Percentiles rank a stretch among this genome's conserved stretches.
Evolutionary conservation across 768 basidiomycete species (phyloP).

Genomic region (Inosperma sp.): DNA sequence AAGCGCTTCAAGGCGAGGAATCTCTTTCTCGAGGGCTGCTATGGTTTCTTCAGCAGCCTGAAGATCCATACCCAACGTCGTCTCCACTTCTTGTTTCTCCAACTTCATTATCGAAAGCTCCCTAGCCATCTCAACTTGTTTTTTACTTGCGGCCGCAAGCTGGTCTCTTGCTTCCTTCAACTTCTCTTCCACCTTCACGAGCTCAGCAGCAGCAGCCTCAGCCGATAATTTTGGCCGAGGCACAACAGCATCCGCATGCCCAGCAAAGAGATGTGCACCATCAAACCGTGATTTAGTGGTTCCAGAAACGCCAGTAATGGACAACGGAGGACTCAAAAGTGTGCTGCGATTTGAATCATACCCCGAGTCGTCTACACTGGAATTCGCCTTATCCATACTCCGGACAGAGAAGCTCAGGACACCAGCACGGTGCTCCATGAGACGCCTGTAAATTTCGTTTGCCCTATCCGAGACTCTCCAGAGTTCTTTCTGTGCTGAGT

Average conservation of each 20-base stretch:
- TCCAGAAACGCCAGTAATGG: constrained; percentile 36
- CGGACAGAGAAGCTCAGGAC: constrained; percentile 72
- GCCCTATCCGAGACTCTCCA: constrained; percentile 62
- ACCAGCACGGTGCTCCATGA: constrained; percentile 80
- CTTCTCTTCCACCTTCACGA: constrained; percentile 57
- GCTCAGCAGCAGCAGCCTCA: constrained; percentile 41
- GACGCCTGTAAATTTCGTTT: constrained; percentile 53
- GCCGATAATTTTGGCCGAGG: constrained; percentile 45
- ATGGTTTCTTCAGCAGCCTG: constrained; percentile 66
- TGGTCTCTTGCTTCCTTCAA: constrained; percentile 58
- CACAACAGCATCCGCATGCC: constrained; percentile 64
- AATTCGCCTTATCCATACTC: constrained; percentile 54
- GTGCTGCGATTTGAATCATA: constrained; percentile 48
- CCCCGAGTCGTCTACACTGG: constrained; percentile 44
- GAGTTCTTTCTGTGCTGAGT: constrained; percentile 64
- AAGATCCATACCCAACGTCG: constrained; percentile 58
- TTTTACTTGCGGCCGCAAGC: constrained; percentile 52
- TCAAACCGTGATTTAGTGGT: constrained; percentile 62
- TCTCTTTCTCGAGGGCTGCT: constrained; percentile 49
- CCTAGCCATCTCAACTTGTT: constrained; percentile 55
- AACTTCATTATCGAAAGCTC: constrained; percentile 58
- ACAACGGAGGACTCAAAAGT: constrained; percentile 42
- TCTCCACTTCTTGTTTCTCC: constrained; percentile 69
- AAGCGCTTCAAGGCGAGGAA: constrained; percentile 46
- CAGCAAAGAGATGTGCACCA: constrained; percentile 81